Base-by-base conservation (phyloP, 768 basidiomycete genomes). In the Tulasnella sp. region DNA sequence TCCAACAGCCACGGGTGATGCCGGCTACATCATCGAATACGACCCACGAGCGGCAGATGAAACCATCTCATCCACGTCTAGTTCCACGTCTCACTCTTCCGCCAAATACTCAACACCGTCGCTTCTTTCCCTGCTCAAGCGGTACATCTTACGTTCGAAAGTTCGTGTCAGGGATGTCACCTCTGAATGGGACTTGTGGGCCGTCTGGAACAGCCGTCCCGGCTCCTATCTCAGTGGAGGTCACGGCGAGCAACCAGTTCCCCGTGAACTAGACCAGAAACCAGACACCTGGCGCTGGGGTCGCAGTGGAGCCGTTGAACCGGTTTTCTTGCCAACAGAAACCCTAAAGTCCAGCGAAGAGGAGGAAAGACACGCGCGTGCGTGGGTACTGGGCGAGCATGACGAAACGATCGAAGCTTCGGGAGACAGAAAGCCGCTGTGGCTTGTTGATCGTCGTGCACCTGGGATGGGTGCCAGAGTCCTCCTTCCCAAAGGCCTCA, bases 111-210 rank as follows among this genome's bases (percentile, higher is more conserved):
- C 52, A 34, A 49, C 55, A 6, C 75, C 77, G 1, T 68, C 83
- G 0, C 73, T 96, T 27, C 68, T 82, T 12, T 65, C 80, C n/a
- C 71, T 85, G 58, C 74, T 98, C 61, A 91, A 88, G 65, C 81
- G 83, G 11, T 87, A 85, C 68, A 76, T 93, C 37, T 77, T 99
- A 1, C 83, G 94, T 4, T 84, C 91, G 12, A 93, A 89, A 66
- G 89, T 97, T 35, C 84, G 83, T 65, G 72, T 97, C 21, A 75
- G 78, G 52, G 84, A 89, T 65, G 83, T 83, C 3, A 81, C 86
- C 3, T 76, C 79, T 0, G 79, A 89, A 61, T 90, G 80, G 70
- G 81, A 84, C 62, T 77, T 87, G 11, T 94, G 86, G 82, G 77
- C 83, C 0, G 77, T 81, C 5, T 98, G 90, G 88, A 83, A n/a